Conservation (phyloP, 1,139 yeast genomes). For the Candida mesenterica region DNA sequence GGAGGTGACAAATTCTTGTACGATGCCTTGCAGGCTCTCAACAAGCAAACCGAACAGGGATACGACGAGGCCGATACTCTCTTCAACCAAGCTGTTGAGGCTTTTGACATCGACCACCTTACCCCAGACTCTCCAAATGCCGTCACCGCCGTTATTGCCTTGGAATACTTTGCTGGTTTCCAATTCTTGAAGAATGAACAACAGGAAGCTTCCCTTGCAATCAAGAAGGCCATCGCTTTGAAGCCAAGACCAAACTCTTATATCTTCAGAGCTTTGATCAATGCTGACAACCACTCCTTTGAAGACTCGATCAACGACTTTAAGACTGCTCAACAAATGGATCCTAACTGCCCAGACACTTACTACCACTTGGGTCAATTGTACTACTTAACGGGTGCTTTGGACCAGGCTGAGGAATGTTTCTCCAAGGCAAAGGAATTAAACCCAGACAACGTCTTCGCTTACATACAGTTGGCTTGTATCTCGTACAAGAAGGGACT, state of each 20-base stretch:
- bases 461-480: constrained; percentile 92
- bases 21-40: constrained; percentile 65
- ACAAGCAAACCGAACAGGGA: constrained; percentile 63
- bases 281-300: constrained; percentile 73
- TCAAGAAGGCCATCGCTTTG: constrained; percentile 63
- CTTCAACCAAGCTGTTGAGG: constrained; percentile 65
- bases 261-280: constrained; percentile 78
- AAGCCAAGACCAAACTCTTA: constrained; percentile 81
- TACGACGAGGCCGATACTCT: constrained; percentile 72
- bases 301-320: constrained; percentile 68
- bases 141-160: constrained; percentile 61
- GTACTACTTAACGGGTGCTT: constrained; percentile 75
- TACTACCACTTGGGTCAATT: constrained; percentile 96
- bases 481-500: constrained; percentile 82
- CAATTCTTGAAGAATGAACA: constrained; percentile 79
- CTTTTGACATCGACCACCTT: constrained; percentile 41
- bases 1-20: constrained; percentile 63
- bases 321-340: constrained; percentile 65
- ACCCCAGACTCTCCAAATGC: constrained; percentile 44
- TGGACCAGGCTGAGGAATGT: constrained; percentile 68
- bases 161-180: constrained; percentile 81
- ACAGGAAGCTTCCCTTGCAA: constrained; percentile 52
- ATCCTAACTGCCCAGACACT: constrained; percentile 75
- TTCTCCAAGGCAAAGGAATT: constrained; percentile 74
- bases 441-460: constrained; percentile 75